Base-by-base conservation (phyloP, 768 basidiomycete genomes). In the Rhizopogon vulgaris region DNA sequence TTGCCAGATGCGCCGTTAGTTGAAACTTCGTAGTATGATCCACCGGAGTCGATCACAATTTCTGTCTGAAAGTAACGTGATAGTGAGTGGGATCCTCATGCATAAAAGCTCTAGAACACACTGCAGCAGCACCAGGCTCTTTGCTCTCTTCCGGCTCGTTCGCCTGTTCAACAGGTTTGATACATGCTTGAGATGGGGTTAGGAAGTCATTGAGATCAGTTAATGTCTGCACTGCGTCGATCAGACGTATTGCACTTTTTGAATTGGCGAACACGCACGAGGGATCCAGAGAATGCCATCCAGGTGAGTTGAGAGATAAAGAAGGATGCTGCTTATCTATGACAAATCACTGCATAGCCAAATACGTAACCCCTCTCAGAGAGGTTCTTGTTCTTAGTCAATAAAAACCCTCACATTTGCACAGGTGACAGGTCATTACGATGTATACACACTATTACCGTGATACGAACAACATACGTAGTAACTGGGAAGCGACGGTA, bases 121-220 rank as follows among this genome's bases (percentile, higher is more conserved):
- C 78, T 10, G 73, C 60, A 11, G 79, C 74, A 24, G 73, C 72
- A 5, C 74, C 75, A 0, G 69, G 62, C 24, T 71, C 72, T 39
- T 67, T 66, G 12, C 58, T 46, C 4, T 62, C 78, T 67, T 72
- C 78, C 67, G 62, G 62, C 37, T 56, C 49, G 40, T 78, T 77
- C 8, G 71, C 68, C 53, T 78, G 73, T 59, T 83, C 76, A 22
- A 98, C 92, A 0, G 96, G 95, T 63, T 97, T 96, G 71, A 98
- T 97, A 69, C 96, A 99, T 17, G 89, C 89, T 71, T 97, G 95
- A 1, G 93, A 88, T 1, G 96, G 96, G 0, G 91, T 88, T 39
- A 99, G 90, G 67, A 94, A 99, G 69, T 98, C 96, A 67, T 97
- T 97, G 46, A 98, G 78, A 69, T 95, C 94, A 17, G 91, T 92